Evolutionary conservation across 2,329 filamentous ascomycete genomes (phyloP), one percentile per base, ranked within the genome.

Genomic region (Cordyceps pruinosa): DNA sequence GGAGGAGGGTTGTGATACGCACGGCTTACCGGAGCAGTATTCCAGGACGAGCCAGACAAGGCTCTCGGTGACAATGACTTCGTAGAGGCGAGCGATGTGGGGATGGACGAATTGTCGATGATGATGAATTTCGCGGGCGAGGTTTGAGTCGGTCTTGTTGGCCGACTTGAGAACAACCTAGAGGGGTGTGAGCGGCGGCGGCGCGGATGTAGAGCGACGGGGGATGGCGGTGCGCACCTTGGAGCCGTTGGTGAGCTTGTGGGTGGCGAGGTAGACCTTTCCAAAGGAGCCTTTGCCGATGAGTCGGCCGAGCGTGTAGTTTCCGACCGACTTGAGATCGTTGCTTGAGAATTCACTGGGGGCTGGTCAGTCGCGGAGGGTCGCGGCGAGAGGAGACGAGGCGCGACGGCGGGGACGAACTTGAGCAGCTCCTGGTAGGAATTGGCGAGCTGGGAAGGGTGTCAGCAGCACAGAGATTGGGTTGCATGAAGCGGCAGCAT

Each of bases 211-310:
- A 30, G 50, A 17, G 39, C 21, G 26, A 17, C n/a, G 5, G 9
- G 42, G 41, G n/a, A 41, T 34, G 39, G 35, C 48, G 28, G 5
- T 50, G 69, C 77, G 60, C 68, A 93, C 91, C 84, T 97, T 97
- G 69, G 92, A 96, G 68, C 92, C 93, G 85, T 97, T 97, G 68
- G 90, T 97, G 72, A 99, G 90, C 73, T 97, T 97, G 73, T 99
- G 94, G 46, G 87, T 85, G 58, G 93, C 94, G 59, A 99, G 81
- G 72, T 99, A 99, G 67, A 99, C 94, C 75, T 97, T 97, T 66
- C 94, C 94, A 73, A 99, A 99, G 62, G 92, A 97, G 58, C 94
- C 94, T 70, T 97, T 99, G 64, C 94, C 94, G 69, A 99, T 96
- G 58, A 99, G 79, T 59, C 86, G 86, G 46, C 94, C 94, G 58